A percentile compares a stretch with the other conserved stretches of the same genome.
phyloP scores from a whole-genome alignment of 1,139 yeast genomes.

The Lodderomyces pseudojiufengensis region DNA sequence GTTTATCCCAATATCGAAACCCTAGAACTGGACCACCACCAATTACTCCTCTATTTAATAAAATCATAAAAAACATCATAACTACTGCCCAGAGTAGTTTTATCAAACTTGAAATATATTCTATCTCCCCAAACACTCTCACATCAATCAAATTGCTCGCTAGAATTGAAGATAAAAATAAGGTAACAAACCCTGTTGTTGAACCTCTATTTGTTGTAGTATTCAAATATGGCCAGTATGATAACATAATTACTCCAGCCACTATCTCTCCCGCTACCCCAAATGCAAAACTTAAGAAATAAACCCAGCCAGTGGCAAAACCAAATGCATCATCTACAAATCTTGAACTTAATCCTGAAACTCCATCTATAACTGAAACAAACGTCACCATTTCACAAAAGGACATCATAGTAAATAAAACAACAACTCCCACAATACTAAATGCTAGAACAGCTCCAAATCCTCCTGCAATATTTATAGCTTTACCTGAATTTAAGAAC shows the following conservation, averaged over 20 bases:
- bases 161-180: conserved; percentile 50
- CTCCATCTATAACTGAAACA: conserved; percentile 78
- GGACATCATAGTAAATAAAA: conserved; percentile 65
- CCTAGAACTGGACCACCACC: conserved; percentile 50
- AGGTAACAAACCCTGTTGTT: conserved; percentile 60
- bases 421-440: conserved; percentile 61
- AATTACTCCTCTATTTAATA: conserved; percentile 50
- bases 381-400: conserved; percentile 87
- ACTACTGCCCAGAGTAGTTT: conserved; percentile 54
- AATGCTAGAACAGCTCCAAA: conserved; percentile 75
- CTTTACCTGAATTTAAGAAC: conserved; percentile 72
- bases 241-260: conserved; percentile 72
- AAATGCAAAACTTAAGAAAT: conserved; percentile 70
- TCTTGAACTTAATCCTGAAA: conserved; percentile 68
- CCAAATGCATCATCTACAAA: conserved; percentile 87
- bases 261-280: conserved; percentile 79
- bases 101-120: conserved; percentile 57
- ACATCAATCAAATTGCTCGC: conserved; percentile 63
- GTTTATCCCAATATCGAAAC: conserved; percentile 60
- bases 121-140: conserved; percentile 72
- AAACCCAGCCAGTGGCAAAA: conserved; percentile 73
- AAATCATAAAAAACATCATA: conserved; percentile 62
- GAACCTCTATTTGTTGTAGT: conserved; percentile 47
- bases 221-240: conserved; percentile 56
- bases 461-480: conserved; percentile 77